Percentiles rank a stretch among this genome's conserved stretches.
These are phyloP conservation scores for Thraustochytrium sp. DNA, from an alignment of 352 stramenopile genomes.

Conservation along the genomic window DNA sequence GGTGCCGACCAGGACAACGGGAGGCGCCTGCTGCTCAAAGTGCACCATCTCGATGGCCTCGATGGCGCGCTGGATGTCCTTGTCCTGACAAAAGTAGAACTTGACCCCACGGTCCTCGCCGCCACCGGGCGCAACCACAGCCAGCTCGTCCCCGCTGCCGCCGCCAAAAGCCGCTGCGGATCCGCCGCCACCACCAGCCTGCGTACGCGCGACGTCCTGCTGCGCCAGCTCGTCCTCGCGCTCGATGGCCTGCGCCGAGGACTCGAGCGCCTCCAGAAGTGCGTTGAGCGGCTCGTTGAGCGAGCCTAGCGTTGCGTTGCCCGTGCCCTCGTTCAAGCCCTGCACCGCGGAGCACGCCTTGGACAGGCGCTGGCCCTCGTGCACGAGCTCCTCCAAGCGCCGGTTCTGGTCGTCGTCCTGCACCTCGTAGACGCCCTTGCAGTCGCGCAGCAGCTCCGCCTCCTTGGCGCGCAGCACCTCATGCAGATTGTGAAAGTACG, in stretches of 20 bases:
- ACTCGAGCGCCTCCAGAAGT: conserved; percentile 24
- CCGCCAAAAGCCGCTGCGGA: too few relatives aligned
- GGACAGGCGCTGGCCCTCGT: conserved; percentile 9
- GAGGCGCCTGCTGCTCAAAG: background rate
- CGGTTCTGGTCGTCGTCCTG: conserved; percentile 32
- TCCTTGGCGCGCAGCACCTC: conserved; percentile 27
- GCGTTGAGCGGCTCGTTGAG: conserved; percentile 36
- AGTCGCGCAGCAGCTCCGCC: conserved; percentile 24
- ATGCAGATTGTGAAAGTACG: conserved; percentile 31
- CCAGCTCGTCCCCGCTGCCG: background rate
- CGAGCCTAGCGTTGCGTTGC: conserved; percentile 19
- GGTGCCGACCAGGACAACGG: conserved; percentile 27
- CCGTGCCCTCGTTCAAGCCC: conserved; percentile 13
- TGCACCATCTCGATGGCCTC: conserved; percentile 40
- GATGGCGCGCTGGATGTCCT: conserved; percentile 35
- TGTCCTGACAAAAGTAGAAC: conserved; percentile 37
- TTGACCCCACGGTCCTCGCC: conserved; percentile 36
- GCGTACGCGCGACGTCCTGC: background rate
- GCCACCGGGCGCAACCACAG: background rate
- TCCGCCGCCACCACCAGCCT: too few relatives aligned
- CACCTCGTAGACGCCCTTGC: conserved; percentile 21
- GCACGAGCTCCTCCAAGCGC: conserved; percentile 23
- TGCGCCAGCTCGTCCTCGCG: conserved; percentile 2
- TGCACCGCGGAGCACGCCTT: conserved; percentile 26
- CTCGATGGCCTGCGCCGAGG: background rate